Conservation (phyloP, 2,329 filamentous ascomycete genomes). For the Magnaporthiopsis rhizophila region DNA sequence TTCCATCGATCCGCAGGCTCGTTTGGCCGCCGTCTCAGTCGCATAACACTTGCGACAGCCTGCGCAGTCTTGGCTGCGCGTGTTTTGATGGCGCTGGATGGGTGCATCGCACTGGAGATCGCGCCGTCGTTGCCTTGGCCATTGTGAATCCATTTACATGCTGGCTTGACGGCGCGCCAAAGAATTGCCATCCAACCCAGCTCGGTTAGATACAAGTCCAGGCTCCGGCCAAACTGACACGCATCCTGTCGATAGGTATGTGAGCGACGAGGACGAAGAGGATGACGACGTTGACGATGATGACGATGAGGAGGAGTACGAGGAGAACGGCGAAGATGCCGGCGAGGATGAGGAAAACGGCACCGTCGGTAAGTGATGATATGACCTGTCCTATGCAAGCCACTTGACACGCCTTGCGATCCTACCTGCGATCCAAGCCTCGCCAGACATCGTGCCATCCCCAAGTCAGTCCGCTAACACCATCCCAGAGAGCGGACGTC, state of each 20-base stretch:
- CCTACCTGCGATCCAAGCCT: neutral
- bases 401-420: neutral
- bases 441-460: neutral
- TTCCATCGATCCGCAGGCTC: constrained; percentile 16
- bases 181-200: neutral
- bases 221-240: neutral
- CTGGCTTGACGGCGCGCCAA: neutral
- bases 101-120: neutral
- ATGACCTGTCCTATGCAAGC: neutral
- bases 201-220: neutral
- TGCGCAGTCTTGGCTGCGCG: neutral
- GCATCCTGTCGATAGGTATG: constrained; percentile 14
- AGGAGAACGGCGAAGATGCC: constrained; percentile 31
- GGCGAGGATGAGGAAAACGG: constrained; percentile 28
- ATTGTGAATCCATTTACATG: neutral
- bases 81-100: neutral
- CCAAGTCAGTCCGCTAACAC: constrained; percentile 3
- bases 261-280: constrained; percentile 19
- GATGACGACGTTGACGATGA: constrained; percentile 20
- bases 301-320: constrained; percentile 29
- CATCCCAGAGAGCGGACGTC: constrained; percentile 30
- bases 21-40: constrained; percentile 16
- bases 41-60: constrained; percentile 11
- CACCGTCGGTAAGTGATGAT: constrained; percentile 25
- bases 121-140: neutral